Base-by-base conservation (phyloP, 2,329 filamentous ascomycete genomes). In the Lachnellula arida region DNA sequence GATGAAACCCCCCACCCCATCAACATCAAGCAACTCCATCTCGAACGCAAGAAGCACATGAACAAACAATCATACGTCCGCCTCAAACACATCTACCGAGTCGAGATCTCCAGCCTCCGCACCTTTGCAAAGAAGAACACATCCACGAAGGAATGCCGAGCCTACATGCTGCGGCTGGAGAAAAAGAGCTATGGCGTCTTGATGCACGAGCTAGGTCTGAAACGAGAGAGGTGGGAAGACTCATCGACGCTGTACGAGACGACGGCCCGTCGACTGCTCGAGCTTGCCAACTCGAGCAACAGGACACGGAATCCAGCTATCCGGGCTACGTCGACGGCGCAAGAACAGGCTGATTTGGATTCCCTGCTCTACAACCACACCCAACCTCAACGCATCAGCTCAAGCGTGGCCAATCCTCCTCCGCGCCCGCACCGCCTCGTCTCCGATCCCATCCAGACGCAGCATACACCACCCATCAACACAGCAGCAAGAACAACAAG, bases 31-130 rank as follows among this genome's bases (percentile, higher is more conserved):
- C 60, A 48, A 25, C 57, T 63, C 5, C 50, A 54, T 4, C 46
- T 63, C 3, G 57, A 63, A 37, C 54, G 55, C 14, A 57, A 51
- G 9, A 11, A 49, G 9, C 35, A 49, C 4, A 40, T 63, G 2
- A 51, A 54, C 12, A 63, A 63, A 32, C 61, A 63, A 35, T 62
- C 61, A 8, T 63, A 62, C 34, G 22, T 63, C 11, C 48, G 53
- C 5, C 53, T 61, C 12, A 43, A 54, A 42, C 61, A 63, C 32
- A 49, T 56, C 17, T 63, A 60, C 32, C 42, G 35, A 28, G 44
- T 63, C 11, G 51, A 53, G 3, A 19, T 44, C 3, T 46, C 42
- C 14, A 44, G 12, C 9, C 51, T 63, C 0, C 25, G 43, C 5
- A 54, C 42, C 4, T 62, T 54, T 12, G 23, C 28, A 5, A 52